phyloP scores from a whole-genome alignment of 768 basidiomycete species.

The Sarcodon aspratus region DNA sequence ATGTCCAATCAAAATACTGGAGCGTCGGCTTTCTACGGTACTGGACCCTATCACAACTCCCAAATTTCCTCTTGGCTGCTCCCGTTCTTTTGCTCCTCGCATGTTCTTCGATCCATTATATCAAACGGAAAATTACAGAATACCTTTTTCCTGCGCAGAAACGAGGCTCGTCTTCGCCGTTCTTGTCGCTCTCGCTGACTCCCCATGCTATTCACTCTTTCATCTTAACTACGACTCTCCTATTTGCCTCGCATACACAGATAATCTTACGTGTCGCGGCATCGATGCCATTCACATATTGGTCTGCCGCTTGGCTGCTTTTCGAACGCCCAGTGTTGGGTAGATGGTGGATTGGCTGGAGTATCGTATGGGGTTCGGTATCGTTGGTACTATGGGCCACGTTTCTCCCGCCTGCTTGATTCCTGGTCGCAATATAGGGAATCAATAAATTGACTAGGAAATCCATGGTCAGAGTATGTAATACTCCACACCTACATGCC shows the following conservation, averaged over 20 bases:
- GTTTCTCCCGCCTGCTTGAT: conserved; percentile 86
- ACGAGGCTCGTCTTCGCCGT: conserved; percentile 11
- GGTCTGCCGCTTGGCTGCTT: conserved; percentile 70
- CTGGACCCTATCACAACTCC: conserved; percentile 74
- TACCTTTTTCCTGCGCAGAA: conserved; percentile 2
- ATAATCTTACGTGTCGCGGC: conserved; percentile 72
- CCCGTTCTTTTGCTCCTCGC: conserved; percentile 53
- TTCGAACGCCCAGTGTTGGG: conserved; percentile 37
- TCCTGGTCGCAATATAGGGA: too few species aligned
- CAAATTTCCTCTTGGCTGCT: conserved; percentile 75
- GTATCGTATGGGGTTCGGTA: conserved; percentile 60
- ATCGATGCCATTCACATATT: conserved; percentile 72
- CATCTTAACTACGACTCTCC: conserved; percentile 45
- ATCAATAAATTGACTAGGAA: too few species aligned
- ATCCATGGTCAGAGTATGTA: too few species aligned
- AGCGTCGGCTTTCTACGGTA: conserved; percentile 76
- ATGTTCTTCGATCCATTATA: conserved; percentile 18
- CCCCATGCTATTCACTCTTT: conserved; percentile 73
- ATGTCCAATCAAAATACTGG: conserved; percentile 85
- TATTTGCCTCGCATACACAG: conserved; percentile 80
- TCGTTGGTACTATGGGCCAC: conserved; percentile 70
- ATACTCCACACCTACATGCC: too few species aligned
- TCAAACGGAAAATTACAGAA: conserved; percentile 5
- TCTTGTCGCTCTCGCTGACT: conserved; percentile 31
- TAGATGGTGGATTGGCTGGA: conserved; percentile 67